phyloP scores from a whole-genome alignment of 2,329 filamentous ascomycete genomes.

The Cladosporium sp. region DNA sequence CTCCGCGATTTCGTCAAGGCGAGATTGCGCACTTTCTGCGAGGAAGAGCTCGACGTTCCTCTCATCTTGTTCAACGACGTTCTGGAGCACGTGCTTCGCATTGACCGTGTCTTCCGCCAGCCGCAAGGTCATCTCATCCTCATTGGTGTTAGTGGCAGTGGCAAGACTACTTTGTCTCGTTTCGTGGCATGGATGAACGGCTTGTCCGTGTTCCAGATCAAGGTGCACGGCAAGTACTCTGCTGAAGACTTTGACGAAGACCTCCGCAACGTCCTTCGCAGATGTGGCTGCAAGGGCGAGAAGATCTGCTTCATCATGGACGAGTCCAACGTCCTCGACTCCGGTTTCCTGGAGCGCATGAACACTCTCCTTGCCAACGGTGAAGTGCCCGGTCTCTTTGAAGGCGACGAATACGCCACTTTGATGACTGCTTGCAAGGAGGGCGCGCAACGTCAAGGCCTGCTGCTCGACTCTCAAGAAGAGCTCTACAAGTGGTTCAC shows the following conservation, averaged over 20 bases:
- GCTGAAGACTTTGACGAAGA: slow-evolving; percentile 99
- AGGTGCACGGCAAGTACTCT: slow-evolving; percentile 98
- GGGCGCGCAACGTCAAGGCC: slow-evolving; percentile 90
- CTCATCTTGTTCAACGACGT: slow-evolving; percentile 99
- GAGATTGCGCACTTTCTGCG: slow-evolving; percentile 94
- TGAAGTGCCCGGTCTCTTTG: slow-evolving; percentile 97
- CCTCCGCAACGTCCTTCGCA: slow-evolving; percentile 83
- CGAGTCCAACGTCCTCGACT: slow-evolving; percentile 96
- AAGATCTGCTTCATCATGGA: slow-evolving; percentile 99
- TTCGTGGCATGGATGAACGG: slow-evolving; percentile 99
- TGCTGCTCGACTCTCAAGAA: slow-evolving; percentile 94
- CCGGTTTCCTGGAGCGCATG: slow-evolving; percentile 98
- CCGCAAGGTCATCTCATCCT: slow-evolving; percentile 97
- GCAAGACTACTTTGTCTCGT: slow-evolving; percentile 95
- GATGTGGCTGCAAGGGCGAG: slow-evolving; percentile 95
- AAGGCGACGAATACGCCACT: slow-evolving; percentile 98
- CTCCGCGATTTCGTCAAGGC: slow-evolving; percentile 97
- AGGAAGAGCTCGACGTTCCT: slow-evolving; percentile 98
- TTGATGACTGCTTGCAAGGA: slow-evolving; percentile 99
- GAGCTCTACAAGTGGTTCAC: slow-evolving; percentile 99
- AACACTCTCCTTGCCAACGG: slow-evolving; percentile 98
- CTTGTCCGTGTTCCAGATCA: slow-evolving; percentile 98
- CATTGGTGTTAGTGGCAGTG: slow-evolving; percentile 96
- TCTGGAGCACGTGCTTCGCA: slow-evolving; percentile 93
- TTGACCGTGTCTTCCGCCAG: slow-evolving; percentile 97